A percentile compares a stretch with the other conserved stretches of the same genome.
Conservation (phyloP, 352 stramenopile species). For the Globisporangium nagaii region DNA sequence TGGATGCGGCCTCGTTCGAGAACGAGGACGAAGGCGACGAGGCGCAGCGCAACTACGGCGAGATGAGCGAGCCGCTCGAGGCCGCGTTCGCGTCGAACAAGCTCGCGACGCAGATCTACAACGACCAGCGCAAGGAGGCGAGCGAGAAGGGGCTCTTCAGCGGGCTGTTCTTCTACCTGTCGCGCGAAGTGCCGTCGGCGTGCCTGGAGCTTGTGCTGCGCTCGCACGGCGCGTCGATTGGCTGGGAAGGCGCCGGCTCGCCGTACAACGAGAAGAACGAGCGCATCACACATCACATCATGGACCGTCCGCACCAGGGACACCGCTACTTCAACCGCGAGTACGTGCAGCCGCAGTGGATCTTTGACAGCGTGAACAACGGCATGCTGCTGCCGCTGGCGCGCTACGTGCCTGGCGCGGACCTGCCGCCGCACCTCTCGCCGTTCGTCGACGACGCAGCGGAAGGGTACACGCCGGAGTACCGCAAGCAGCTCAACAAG, state of each 20-base stretch:
- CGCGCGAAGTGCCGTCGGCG: conserved; percentile 92
- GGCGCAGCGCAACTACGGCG: conserved; percentile 60
- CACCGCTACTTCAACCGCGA: conserved; percentile 90
- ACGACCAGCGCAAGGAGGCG: conserved; percentile 75
- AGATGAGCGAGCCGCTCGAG: conserved; percentile 90
- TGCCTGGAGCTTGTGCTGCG: conserved; percentile 95
- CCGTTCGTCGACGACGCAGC: conserved; percentile 97
- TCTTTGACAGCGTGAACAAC: conserved; percentile 98
- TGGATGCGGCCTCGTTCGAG: conserved; percentile 31
- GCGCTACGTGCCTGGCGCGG: conserved; percentile 90
- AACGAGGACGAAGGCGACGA: conserved; percentile 77
- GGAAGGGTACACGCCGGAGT: conserved; percentile 97
- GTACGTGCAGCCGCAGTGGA: conserved; percentile 99
- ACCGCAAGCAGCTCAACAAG: conserved; percentile 88
- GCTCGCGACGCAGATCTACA: conserved; percentile 72
- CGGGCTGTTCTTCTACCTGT: conserved; percentile 88
- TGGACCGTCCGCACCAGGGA: conserved; percentile 91
- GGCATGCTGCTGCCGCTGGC: conserved; percentile 90
- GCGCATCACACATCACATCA: conserved; percentile 97
- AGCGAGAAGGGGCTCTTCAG: conserved; percentile 78
- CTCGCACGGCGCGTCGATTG: conserved; percentile 92
- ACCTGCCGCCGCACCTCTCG: conserved; percentile 88
- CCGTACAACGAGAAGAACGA: conserved; percentile 88
- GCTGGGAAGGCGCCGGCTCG: conserved; percentile 93
- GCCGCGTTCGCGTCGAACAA: conserved; percentile 79